Conservation (phyloP, 2,329 filamentous ascomycete genomes). For the Dothistroma pini region DNA sequence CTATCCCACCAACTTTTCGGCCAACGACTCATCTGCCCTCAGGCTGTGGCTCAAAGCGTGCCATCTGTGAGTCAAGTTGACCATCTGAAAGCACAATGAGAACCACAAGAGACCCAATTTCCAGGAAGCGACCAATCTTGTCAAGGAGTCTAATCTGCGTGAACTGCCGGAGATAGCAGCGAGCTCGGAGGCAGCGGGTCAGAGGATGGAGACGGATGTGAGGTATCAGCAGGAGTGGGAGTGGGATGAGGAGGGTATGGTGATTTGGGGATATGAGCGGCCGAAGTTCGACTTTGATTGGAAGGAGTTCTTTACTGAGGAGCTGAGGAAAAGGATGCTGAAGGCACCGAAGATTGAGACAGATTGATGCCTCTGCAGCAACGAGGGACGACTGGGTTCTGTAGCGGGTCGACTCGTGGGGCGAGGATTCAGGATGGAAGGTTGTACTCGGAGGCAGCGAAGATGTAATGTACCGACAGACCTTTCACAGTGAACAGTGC, state of each 20-base stretch:
- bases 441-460: no score
- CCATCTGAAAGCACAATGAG: neutral
- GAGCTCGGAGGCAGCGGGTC: neutral
- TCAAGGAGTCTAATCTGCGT: neutral
- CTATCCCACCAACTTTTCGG: no score
- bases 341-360: neutral
- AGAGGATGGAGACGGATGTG: neutral
- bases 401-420: no score
- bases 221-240: neutral
- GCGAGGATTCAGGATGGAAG: no score
- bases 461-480: no score
- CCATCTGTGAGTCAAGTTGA: neutral
- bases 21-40: no score
- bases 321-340: neutral
- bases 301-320: neutral
- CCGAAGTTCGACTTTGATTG: neutral
- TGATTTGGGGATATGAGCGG: neutral
- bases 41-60: no score
- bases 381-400: no score
- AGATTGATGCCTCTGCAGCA: no score
- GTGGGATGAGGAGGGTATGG: neutral
- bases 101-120: neutral
- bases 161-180: neutral
- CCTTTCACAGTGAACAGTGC: no score
- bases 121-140: neutral